Conservation (phyloP, 2,329 filamentous ascomycete species). For the Pseudogymnoascus sp. region DNA sequence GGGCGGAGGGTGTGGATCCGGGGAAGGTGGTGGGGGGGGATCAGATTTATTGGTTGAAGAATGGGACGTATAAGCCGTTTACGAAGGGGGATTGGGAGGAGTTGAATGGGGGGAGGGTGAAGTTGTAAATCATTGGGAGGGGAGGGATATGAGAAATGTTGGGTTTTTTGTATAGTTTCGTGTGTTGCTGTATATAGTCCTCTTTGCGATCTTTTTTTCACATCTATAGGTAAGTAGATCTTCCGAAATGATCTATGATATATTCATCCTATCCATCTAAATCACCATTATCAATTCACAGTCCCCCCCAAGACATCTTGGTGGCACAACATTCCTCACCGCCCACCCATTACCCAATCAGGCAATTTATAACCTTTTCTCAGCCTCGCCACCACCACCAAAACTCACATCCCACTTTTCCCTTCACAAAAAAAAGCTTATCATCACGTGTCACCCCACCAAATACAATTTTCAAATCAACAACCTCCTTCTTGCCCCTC, state of each 20-base stretch:
- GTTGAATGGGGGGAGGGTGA: conserved; percentile 59
- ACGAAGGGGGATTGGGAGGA: conserved; percentile 56
- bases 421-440: conserved; percentile 1
- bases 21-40: conserved; percentile 37
- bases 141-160: not conserved
- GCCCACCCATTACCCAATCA: conserved; percentile 7
- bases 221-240: not conserved
- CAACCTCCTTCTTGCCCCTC: not conserved
- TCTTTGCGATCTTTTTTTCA: not conserved
- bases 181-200: not conserved
- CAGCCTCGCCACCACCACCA: not conserved
- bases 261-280: not conserved
- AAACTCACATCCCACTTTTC: not conserved
- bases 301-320: not conserved
- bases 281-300: not conserved
- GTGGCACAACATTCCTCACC: not conserved
- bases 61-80: conserved; percentile 61
- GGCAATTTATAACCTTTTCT: conserved; percentile 8
- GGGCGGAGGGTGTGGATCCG: conserved; percentile 67
- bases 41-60: conserved; percentile 48
- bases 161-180: not conserved
- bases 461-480: not conserved
- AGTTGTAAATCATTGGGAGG: conserved; percentile 42
- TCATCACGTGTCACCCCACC: conserved; percentile 3
- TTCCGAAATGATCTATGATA: not conserved